Base-by-base conservation (phyloP, 345 rosid genomes). In the Pistacia vera region DNA sequence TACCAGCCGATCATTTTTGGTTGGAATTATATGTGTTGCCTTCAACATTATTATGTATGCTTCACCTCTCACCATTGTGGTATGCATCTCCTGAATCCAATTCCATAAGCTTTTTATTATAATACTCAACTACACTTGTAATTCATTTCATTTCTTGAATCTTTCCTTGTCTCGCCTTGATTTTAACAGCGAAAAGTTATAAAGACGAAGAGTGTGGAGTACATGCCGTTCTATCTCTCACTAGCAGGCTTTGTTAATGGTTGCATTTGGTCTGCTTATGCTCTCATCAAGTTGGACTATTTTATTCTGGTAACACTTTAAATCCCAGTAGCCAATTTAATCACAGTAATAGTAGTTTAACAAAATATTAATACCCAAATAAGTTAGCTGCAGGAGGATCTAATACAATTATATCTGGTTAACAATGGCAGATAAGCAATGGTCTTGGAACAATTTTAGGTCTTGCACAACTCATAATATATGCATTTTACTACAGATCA, bases 181-280 rank as follows among this genome's bases (percentile, higher is more conserved):
- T 51, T 13, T 38, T 5, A 30, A 74, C 82, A 85, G 89, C 73
- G 59, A 64, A 83, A 83, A 68, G 91, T 86, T 52, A 78, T 81
- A 13, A 74, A 13, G 2, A 88, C 92, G 0, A 86, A 80, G 86
- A 88, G 91, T 56, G 90, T 88, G 62, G 77, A 88, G 70, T 86
- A 65, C 74, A 88, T 86, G 87, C 91, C 90, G 7, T 60, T 84
- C n/a, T 75, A 3, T 68, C 86, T 86, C 51, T 88, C 86, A 3
- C 4, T 86, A 51, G 77, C 92, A 16, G 54, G 13, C 68, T 85
- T 81, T 52, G 46, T 63, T 7, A 88, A 88, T 49, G 87, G 84
- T 2, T 18, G 63, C 70, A 11, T 70, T 28, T 88, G 87, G 88
- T 65, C 83, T 0, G 74, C 79, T 30, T 88, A 86, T 75, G 85